Evolutionary conservation across 2,329 filamentous ascomycete species (phyloP).

Genomic region (Penicillium sclerotigenum): DNA sequence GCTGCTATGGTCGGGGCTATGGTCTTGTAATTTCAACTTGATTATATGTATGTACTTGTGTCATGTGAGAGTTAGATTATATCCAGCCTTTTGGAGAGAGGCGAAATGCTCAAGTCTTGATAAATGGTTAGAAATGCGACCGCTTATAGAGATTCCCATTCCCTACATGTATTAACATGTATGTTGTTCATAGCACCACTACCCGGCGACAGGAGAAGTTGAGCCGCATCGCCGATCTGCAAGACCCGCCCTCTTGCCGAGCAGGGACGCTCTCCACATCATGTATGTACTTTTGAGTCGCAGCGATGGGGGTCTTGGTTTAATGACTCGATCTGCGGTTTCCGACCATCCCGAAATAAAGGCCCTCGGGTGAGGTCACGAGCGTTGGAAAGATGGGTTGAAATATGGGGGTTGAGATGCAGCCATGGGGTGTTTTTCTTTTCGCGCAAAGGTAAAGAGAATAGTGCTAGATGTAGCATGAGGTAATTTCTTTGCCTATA

Average conservation of each 20-base stretch:
- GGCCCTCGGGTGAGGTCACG: too few relatives aligned
- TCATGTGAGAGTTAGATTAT: neutral
- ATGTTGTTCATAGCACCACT: too few relatives aligned
- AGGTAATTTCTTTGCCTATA: too few relatives aligned
- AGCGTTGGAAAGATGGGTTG: neutral
- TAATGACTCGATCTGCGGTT: neutral
- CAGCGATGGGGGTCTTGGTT: neutral
- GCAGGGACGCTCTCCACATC: slow-evolving; percentile 23
- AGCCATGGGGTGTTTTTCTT: too few relatives aligned
- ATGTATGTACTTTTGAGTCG: neutral
- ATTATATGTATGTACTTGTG: neutral
- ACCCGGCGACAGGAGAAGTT: slow-evolving; percentile 17
- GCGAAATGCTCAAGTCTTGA: too few relatives aligned
- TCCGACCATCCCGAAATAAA: too few relatives aligned
- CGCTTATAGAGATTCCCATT: too few relatives aligned
- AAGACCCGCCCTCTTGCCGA: slow-evolving; percentile 45
- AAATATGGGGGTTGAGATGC: too few relatives aligned
- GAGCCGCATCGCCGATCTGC: slow-evolving; percentile 51
- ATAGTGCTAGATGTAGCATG: too few relatives aligned
- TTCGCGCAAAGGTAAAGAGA: too few relatives aligned
- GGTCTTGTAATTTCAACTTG: slow-evolving; percentile 9
- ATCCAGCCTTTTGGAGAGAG: neutral
- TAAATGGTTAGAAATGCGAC: neutral
- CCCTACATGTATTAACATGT: too few relatives aligned
- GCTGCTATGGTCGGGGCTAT: slow-evolving; percentile 14